These are phyloP conservation scores for Citrus cavaleriei DNA, from an alignment of 345 rosid species.

Conservation along the genomic window DNA sequence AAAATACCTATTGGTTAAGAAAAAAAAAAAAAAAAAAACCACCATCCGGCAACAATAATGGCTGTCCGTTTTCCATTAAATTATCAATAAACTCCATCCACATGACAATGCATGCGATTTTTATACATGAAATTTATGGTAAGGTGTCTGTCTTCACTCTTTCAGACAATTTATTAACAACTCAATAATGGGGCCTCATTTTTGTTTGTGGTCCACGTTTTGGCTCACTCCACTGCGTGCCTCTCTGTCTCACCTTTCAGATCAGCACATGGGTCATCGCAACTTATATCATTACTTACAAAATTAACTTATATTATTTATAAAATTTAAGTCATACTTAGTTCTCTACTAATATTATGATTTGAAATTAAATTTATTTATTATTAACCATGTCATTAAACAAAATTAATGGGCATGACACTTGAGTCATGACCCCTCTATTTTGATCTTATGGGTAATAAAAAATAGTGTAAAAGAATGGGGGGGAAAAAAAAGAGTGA, in stretches of 20 bases:
- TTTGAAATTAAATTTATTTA: neutral
- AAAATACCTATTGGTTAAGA: fast-evolving
- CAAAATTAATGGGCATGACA: neutral
- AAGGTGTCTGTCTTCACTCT: conserved; percentile 6
- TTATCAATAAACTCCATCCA: conserved; percentile 11
- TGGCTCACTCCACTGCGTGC: neutral
- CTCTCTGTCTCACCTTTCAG: neutral
- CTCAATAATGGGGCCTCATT: neutral
- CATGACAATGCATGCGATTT: neutral
- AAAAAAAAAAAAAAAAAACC: neutral
- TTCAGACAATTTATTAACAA: conserved; percentile 20
- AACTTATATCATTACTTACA: neutral
- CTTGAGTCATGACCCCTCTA: neutral
- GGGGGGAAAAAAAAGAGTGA: no score
- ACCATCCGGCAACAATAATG: neutral
- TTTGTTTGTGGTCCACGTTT: neutral
- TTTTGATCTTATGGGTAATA: neutral
- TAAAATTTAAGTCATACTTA: no score
- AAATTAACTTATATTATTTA: neutral
- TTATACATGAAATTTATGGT: conserved; percentile 15
- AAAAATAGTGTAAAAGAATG: no score
- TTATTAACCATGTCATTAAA: neutral
- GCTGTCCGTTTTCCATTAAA: conserved; percentile 17
- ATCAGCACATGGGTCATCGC: neutral
- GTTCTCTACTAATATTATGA: neutral